Percentiles rank a stretch among this genome's conserved stretches.
These are phyloP conservation scores for Batrachochytrium dendrobatidis DNA, from an alignment of 371 early-diverging fungal species.

Conservation along the genomic window DNA sequence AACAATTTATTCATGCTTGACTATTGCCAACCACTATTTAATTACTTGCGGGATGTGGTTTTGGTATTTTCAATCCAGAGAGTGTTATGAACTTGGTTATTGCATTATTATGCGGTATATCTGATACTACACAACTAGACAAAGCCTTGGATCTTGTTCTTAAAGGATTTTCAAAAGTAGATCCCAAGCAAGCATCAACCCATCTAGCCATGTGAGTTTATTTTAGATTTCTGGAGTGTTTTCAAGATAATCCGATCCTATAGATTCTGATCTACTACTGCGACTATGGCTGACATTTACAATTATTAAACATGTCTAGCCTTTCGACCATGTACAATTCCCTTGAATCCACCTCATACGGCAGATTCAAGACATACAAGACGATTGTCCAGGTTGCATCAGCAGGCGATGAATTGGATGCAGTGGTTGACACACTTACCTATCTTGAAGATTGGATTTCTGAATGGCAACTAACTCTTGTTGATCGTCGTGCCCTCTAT, in stretches of 20 bases:
- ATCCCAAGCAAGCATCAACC: background rate
- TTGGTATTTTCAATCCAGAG: background rate
- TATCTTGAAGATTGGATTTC: slow-evolving; percentile 53
- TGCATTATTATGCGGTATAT: background rate
- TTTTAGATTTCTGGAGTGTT: background rate
- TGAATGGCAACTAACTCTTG: slow-evolving; percentile 64
- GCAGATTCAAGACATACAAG: slow-evolving; percentile 64
- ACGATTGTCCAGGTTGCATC: slow-evolving; percentile 69
- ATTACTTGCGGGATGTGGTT: background rate
- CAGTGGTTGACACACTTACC: slow-evolving; percentile 53
- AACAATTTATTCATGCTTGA: background rate
- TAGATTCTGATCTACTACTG: background rate
- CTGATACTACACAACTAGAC: background rate
- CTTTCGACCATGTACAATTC: slow-evolving; percentile 78
- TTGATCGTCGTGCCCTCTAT: slow-evolving; percentile 55
- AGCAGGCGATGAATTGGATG: slow-evolving; percentile 62
- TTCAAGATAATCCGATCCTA: background rate
- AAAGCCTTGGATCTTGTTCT: background rate
- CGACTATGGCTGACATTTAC: background rate
- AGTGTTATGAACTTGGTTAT: background rate
- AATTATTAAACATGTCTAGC: slow-evolving; percentile 34
- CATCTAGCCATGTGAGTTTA: background rate
- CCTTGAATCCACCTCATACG: slow-evolving; percentile 53
- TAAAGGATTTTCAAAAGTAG: background rate
- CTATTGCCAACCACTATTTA: background rate